phyloP scores from a whole-genome alignment of 2,329 filamentous ascomycete species.

The Sporothrix globosa region DNA sequence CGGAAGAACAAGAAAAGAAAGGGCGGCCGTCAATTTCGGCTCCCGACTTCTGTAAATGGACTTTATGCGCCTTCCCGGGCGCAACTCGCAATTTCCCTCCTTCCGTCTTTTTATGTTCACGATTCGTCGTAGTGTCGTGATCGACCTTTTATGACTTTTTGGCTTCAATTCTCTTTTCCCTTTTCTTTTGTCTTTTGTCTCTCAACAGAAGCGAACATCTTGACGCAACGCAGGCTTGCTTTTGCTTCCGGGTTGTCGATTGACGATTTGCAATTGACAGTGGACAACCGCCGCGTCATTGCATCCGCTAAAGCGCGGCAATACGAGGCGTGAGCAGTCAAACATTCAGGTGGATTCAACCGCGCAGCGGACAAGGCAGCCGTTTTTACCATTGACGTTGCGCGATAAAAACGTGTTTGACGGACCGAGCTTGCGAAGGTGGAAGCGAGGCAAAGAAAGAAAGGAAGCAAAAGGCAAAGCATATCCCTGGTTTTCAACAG shows the following conservation, averaged over 20 bases:
- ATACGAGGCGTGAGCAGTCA: conserved; percentile 21
- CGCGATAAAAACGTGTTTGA: conserved; percentile 16
- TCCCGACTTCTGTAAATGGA: conserved; percentile 17
- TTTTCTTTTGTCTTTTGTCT: neutral
- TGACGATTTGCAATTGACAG: neutral
- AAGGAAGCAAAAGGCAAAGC: neutral
- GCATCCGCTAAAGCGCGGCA: conserved; percentile 11
- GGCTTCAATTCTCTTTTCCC: neutral
- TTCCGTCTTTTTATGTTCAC: neutral
- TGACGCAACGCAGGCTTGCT: neutral
- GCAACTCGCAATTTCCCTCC: conserved; percentile 1
- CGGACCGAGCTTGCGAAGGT: conserved; percentile 11
- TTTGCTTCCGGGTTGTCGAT: neutral
- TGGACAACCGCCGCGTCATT: conserved; percentile 19
- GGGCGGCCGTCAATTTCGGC: conserved; percentile 15
- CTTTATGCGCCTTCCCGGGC: conserved; percentile 23
- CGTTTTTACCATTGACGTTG: conserved; percentile 16
- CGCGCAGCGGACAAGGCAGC: conserved; percentile 25
- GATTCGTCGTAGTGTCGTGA: neutral
- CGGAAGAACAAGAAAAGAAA: neutral
- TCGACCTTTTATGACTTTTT: neutral
- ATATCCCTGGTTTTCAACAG: neutral
- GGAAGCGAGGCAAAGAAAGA: neutral
- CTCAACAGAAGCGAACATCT: neutral
- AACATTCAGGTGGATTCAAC: neutral